Conservation (phyloP, 768 basidiomycete species). For the Rhizopogon vinicolor region DNA sequence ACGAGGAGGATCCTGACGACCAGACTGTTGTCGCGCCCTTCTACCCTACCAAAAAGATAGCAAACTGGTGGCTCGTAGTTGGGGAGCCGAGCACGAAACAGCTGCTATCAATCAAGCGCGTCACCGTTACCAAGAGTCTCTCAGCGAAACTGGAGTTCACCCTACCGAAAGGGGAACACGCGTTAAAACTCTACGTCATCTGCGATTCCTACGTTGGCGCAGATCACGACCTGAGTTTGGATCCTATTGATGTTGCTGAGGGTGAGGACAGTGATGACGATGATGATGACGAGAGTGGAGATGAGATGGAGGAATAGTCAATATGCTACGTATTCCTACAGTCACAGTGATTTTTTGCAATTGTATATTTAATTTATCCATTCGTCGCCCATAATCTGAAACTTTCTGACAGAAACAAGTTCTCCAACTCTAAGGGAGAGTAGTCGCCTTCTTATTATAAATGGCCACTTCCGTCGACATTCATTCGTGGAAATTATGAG, state of each 20-base stretch:
- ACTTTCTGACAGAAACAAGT: not conserved
- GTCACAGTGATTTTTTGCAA: not conserved
- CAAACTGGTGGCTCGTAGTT: constrained; percentile 97
- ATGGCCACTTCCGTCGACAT: too few species aligned
- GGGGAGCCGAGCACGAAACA: constrained; percentile 80
- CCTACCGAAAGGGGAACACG: constrained; percentile 77
- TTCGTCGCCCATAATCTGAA: not conserved
- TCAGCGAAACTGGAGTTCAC: constrained; percentile 86
- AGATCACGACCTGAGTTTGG: constrained; percentile 86
- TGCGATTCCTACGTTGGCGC: constrained; percentile 91
- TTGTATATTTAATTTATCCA: not conserved
- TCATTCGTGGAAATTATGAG: too few species aligned
- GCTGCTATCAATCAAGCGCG: constrained; percentile 79
- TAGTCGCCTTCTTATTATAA: too few species aligned
- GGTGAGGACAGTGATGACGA: constrained; percentile 86
- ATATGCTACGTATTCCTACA: not conserved
- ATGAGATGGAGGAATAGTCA: constrained; percentile 52
- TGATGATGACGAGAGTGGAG: constrained; percentile 64
- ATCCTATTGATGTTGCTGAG: constrained; percentile 82
- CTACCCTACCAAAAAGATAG: constrained; percentile 86
- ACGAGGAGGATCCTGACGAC: constrained; percentile 70
- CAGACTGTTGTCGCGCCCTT: constrained; percentile 90
- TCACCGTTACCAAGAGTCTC: constrained; percentile 74
- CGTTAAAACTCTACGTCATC: constrained; percentile 84
- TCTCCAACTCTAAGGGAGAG: too few species aligned